Conservation (phyloP, 2,329 filamentous ascomycete genomes). For the Aureobasidium sp. region DNA sequence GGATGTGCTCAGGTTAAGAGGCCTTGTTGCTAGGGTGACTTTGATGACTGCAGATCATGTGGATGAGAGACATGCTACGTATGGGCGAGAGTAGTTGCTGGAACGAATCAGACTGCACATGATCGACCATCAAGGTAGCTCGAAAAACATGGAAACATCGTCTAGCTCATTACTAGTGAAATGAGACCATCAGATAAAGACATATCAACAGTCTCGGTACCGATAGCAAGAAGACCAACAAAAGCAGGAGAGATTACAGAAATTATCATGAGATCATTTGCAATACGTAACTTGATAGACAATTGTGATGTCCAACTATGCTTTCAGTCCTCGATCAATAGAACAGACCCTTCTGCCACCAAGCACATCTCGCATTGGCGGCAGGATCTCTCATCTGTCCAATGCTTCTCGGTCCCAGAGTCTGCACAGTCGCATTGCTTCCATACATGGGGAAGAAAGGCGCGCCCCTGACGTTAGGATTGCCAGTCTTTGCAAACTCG, state of each 20-base stretch:
- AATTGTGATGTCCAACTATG: not conserved
- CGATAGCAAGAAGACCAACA: not conserved
- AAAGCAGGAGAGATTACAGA: not conserved
- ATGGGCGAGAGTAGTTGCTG: too few species aligned
- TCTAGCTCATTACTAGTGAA: too few species aligned
- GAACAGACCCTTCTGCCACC: slow-evolving; percentile 47
- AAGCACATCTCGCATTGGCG: slow-evolving; percentile 44
- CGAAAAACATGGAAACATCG: too few species aligned
- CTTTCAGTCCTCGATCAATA: slow-evolving; percentile 4
- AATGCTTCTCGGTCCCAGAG: slow-evolving; percentile 31
- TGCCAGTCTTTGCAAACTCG: slow-evolving; percentile 35
- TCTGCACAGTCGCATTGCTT: slow-evolving; percentile 36
- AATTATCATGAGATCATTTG: not conserved
- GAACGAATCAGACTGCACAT: too few species aligned
- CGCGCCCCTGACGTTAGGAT: slow-evolving; percentile 33
- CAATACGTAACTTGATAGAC: not conserved
- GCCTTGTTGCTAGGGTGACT: too few species aligned
- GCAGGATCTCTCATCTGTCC: slow-evolving; percentile 41
- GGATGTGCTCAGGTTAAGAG: not conserved
- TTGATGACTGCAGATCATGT: too few species aligned
- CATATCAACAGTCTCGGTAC: not conserved
- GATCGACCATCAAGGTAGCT: too few species aligned
- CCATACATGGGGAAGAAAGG: slow-evolving; percentile 44
- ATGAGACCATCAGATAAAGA: too few species aligned
- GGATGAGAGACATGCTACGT: too few species aligned